Base-by-base conservation (phyloP, 345 rosid genomes). In the Trapa incisa region DNA sequence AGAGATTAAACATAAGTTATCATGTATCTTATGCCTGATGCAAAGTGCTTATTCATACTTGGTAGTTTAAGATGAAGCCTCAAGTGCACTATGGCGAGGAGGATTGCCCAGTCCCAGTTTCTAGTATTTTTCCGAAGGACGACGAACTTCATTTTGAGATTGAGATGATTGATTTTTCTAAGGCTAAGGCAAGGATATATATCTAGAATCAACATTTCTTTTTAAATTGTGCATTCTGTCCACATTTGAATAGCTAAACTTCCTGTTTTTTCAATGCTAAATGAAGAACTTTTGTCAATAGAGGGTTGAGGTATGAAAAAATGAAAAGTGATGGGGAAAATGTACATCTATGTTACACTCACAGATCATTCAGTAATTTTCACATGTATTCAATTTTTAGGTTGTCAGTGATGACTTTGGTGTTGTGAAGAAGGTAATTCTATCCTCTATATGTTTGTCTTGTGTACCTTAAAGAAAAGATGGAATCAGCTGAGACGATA, bases 111-210 rank as follows among this genome's bases (percentile, higher is more conserved):
- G 80, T 94, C 69, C 76, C 84, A 63, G 89, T 79, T 73, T 83
- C 95, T 47, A 76, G 63, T 70, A 77, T 61, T 75, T 89, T 91
- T 69, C 99, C 96, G 9, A 85, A 85, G 81, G 97, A 91, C 8
- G 90, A 87, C 64, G 97, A 94, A 72, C 96, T 94, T 79, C 99
- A 94, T 80, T 94, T 87, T 84, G 99, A 94, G 87, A 75, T 87
- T 81, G 97, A 91, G 74, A 72, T 94, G 87, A 57, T 91, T 67
- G 89, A 89, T 38, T 94, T 89, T 78, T 74, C 79, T 11, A 89
- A 88, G 80, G 92, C 80, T 79, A 94, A 89, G 97, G 99, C 73
- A 87, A 83, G 80, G 53, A 50, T 48, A 33, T 47, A 41, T 6
- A 4, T 15, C 45, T 67, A 6, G 13, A 14, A 47, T 38, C 15